Evolutionary conservation across 306 rosid genomes (phyloP), one percentile per base, ranked within the genome.

Genomic region (Abrus pulchellus): DNA sequence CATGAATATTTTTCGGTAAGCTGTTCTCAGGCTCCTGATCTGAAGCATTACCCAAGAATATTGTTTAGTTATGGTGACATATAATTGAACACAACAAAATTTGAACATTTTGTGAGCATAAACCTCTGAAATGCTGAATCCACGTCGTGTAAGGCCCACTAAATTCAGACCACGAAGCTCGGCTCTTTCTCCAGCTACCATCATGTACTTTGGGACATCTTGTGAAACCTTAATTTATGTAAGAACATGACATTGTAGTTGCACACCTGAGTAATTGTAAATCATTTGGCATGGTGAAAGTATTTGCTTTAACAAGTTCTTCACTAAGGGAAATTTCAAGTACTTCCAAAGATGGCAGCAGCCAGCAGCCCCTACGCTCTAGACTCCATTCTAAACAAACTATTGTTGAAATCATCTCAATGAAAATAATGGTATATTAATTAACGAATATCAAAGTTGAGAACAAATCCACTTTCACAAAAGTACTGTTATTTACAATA

Each of bases 131-230:
- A 9, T 55, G 44, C 91, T 88, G 86, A 93, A 90, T 73, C 96
- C 94, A 79, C 65, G 75, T 13, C 98, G 97, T 29, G 89, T 84
- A 62, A 95, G 98, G 80, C 97, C 99, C 76, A 89, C 98, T 61
- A 89, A 68, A 78, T 95, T 93, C 49, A 95, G 91, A 82, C 98
- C 96, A 30, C 92, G 98, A 76, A 95, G 93, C 79, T 87, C 92
- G 1, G 98, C 90, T 85, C 97, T 90, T 60, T 90, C 96, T 79
- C 99, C 94, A 0, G 92, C 80, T 14, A 91, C 99, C 98, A 93
- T 86, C 97, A 86, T 84, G 83, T 90, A 91, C 85, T 86, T 91
- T 9, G 99, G 98, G 71, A 91, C 90, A 86, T 93, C 99, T 85
- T 93, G 98, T 27, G 91, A 70, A 80, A 95, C 89, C 99, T 95